Base-by-base conservation (phyloP, 257 asterid species). In the Solanum appendiculatum region DNA sequence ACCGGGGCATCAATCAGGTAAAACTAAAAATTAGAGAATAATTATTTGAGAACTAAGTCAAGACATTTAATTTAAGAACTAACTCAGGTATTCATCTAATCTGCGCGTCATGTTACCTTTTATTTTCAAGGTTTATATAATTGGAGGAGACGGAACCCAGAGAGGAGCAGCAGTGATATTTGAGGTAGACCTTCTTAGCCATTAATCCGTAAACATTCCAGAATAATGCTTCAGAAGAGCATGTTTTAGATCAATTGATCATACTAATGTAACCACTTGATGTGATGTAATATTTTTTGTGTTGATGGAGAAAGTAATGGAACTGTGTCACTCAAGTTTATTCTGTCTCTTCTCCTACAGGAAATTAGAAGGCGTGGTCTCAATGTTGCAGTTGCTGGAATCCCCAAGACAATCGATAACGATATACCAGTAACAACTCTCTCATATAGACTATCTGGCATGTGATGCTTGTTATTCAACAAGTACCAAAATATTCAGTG, bases 121-220 rank as follows among this genome's bases (percentile, higher is more conserved):
- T 88, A 33, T 15, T 46, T 83, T 83, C 73, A 83, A 96, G 99
- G 98, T 96, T 63, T 96, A 95, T 87, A 94, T 96, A 86, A 93
- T 96, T 77, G 99, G 99, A 80, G 99, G 99, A 66, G 98, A 95
- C 87, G 99, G 99, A 66, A 96, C 99, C 69, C 98, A 94, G 89
- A 96, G 90, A 90, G 99, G 99, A 36, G 98, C 98, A 66, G 94
- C 96, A 2, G 97, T 91, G 20, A 96, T 96, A 85, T 96, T 90
- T 80, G 99, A 96, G 98, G 99, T 96, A 93, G 78, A 82, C 72
- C 64, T 51, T 80, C 85, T 46, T 80, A 46, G 29, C 40, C 10
- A 21, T 48, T 46, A 29, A 46, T 31, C 40, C 6, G 1, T 80
- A 29, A 46, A 3, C 66, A 9, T 29, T 80, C 42, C 66, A 9